Base-by-base conservation (phyloP, 2,329 filamentous ascomycete genomes). In the Calonectria pauciramosa region DNA sequence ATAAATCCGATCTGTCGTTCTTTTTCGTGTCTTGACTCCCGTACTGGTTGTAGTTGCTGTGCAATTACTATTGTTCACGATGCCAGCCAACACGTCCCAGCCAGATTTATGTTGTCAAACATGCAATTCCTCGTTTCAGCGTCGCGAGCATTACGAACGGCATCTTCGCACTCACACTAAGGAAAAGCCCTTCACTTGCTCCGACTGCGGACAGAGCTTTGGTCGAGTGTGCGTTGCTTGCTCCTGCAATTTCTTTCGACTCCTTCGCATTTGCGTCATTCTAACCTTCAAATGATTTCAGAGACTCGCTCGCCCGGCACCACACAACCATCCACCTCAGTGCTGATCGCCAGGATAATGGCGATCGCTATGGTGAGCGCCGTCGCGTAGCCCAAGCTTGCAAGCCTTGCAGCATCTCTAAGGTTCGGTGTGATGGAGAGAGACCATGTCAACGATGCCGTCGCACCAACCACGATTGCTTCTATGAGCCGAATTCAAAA, bases 241-340 rank as follows among this genome's bases (percentile, higher is more conserved):
- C 18, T 66, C 3, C 28, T 3, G 2, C 2, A 63, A 63, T 7
- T 16, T 38, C 14, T 11, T 34, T 9, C 11, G 7, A 2, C 34
- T 34, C 34, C 18, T 4, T 49, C 44, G 2, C 18, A 20, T 54
- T n/a, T 16, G 5, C 1, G 38, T 14, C 18, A 14, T 65, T 47
- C 34, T 49, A 47, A 32, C 26, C 16, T 26, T n/a, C 41, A 10
- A 11, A 6, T 32, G 5, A 1, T 10, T 13, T 1, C 13, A 67
- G 64, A 34, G 64, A 67, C 47, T 67, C 64, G n/a, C 64, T 67
- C 44, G 44, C 64, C n/a, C 64, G 64, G 8, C 64, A 67, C 30
- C 64, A 67, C n/a, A 38, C 64, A 5, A 47, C 64, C 28, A 51
- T 67, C 18, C 64, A 67, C 23, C 28, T 51, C n/a, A 51, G 47